Conservation (phyloP, 2,329 filamentous ascomycete genomes). For the Nannizzia gypsea region DNA sequence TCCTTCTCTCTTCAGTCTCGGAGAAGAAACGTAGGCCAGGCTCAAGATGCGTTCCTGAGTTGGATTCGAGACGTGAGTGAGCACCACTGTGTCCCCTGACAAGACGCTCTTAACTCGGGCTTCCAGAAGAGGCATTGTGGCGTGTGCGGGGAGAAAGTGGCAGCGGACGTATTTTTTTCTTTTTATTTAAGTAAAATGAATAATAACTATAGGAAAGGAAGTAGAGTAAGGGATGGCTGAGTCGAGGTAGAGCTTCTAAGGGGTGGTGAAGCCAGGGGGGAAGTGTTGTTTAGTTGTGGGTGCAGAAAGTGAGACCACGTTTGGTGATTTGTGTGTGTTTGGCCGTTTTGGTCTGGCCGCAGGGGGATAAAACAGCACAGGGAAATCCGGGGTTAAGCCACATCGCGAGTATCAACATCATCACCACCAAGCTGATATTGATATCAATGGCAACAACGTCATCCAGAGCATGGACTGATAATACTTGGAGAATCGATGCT, state of each 20-base stretch:
- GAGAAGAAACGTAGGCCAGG: conserved; percentile 83
- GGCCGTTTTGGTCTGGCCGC: not conserved
- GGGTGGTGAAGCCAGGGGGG: not conserved
- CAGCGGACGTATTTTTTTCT: not conserved
- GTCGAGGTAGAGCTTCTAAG: not conserved
- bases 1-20: conserved; percentile 73
- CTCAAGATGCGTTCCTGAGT: conserved; percentile 75
- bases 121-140: conserved; percentile 34
- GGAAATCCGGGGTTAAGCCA: not conserved
- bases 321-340: not conserved
- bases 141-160: not conserved
- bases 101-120: conserved; percentile 84
- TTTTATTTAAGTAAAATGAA: not conserved
- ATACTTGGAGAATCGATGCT: too few relatives aligned
- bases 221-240: not conserved
- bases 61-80: conserved; percentile 70
- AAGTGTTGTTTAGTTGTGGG: not conserved
- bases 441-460: too few relatives aligned
- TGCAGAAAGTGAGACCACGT: not conserved
- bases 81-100: conserved; percentile 82
- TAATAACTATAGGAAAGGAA: not conserved
- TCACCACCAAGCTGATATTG: too few relatives aligned
- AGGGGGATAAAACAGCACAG: not conserved
- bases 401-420: not conserved
- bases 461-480: not conserved